Conservation (phyloP, 371 early-diverging fungal genomes). For the Nematocida ausubeli region DNA sequence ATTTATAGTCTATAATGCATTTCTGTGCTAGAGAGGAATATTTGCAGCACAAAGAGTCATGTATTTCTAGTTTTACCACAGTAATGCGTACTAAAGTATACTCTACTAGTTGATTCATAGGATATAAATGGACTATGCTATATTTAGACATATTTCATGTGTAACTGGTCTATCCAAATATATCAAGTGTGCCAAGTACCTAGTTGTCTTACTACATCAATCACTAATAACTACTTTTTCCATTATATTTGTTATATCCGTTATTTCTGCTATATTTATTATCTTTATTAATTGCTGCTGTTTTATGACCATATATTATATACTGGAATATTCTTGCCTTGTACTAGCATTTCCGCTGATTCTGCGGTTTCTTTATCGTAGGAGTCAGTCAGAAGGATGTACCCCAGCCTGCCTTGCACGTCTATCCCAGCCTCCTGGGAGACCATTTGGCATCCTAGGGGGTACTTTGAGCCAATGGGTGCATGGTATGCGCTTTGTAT, state of each 20-base stretch:
- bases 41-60: too few species aligned
- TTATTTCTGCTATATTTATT: not conserved
- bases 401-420: not conserved
- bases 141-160: too few species aligned
- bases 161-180: too few species aligned
- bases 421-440: not conserved
- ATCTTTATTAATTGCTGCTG: not conserved
- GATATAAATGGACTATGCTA: too few species aligned
- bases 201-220: too few species aligned
- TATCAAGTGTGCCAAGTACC: too few species aligned
- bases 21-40: too few species aligned
- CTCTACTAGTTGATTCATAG: too few species aligned
- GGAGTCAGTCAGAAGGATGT: constrained; percentile 18
- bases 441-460: constrained; percentile 36
- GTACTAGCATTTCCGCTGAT: not conserved
- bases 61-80: too few species aligned
- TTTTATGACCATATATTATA: constrained; percentile 43
- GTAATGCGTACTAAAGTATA: too few species aligned
- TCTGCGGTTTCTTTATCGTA: constrained; percentile 4
- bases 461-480: constrained; percentile 37
- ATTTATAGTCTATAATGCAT: too few species aligned
- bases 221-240: too few species aligned
- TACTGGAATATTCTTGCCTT: constrained; percentile 12
- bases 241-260: not conserved
- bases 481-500: constrained; percentile 33